phyloP scores from a whole-genome alignment of 805 yeast species.

The Lipomyces starkeyi region DNA sequence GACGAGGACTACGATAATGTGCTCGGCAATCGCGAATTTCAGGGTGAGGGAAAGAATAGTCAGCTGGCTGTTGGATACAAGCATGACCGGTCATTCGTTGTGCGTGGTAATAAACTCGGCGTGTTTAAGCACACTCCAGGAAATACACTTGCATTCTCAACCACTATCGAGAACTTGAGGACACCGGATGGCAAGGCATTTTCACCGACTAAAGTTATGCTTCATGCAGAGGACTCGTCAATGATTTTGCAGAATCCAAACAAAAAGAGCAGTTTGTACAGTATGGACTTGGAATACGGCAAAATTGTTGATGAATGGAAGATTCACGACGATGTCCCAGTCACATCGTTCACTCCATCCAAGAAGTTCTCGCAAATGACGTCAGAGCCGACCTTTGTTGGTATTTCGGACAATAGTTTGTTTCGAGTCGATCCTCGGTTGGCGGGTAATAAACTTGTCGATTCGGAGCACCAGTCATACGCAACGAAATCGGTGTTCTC shows the following conservation, averaged over 20 bases:
- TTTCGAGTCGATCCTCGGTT: slow-evolving; percentile 85
- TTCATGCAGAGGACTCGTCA: slow-evolving; percentile 73
- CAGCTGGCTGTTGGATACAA: slow-evolving; percentile 72
- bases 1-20: slow-evolving; percentile 49
- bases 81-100: slow-evolving; percentile 76
- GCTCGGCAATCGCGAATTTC: slow-evolving; percentile 48
- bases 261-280: slow-evolving; percentile 57
- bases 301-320: slow-evolving; percentile 87
- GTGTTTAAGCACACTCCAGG: slow-evolving; percentile 67
- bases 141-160: slow-evolving; percentile 60
- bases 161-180: slow-evolving; percentile 68
- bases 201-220: slow-evolving; percentile 70
- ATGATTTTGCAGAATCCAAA: slow-evolving; percentile 67
- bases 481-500: slow-evolving; percentile 62
- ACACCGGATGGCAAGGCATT: slow-evolving; percentile 57
- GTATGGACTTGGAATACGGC: slow-evolving; percentile 82
- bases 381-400: slow-evolving; percentile 74
- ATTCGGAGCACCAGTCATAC: slow-evolving; percentile 59
- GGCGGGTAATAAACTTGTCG: slow-evolving; percentile 62
- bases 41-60: slow-evolving; percentile 57
- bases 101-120: slow-evolving; percentile 79
- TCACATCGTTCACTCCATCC: slow-evolving; percentile 70
- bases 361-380: slow-evolving; percentile 75
- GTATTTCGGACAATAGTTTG: slow-evolving; percentile 66
- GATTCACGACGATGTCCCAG: slow-evolving; percentile 53